Conservation (phyloP, 495 filamentous ascomycete species). For the Trichoderma erinaceum region DNA sequence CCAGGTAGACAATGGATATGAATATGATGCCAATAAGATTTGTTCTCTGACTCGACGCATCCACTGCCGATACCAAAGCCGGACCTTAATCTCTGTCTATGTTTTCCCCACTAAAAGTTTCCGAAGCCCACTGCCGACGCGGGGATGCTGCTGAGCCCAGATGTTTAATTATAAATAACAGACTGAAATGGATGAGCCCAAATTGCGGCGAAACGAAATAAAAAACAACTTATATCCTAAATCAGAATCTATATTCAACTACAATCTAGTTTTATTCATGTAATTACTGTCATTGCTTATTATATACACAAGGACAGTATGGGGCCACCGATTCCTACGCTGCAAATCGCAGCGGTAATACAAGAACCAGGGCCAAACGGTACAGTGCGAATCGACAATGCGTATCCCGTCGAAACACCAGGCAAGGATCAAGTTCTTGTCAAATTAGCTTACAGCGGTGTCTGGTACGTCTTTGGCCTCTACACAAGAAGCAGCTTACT, state of each 20-base stretch:
- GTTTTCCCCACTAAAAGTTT: background rate
- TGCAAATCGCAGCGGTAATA: slow-evolving; percentile 5
- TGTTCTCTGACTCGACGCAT: background rate
- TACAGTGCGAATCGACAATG: background rate
- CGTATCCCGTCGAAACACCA: background rate
- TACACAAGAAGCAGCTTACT: background rate
- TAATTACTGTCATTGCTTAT: too few species aligned
- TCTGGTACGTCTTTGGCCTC: background rate
- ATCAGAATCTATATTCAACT: too few species aligned
- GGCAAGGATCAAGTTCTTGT: slow-evolving; percentile 11
- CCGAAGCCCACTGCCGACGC: background rate
- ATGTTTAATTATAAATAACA: too few species aligned
- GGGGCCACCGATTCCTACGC: background rate
- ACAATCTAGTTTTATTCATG: too few species aligned
- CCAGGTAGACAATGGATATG: too few species aligned
- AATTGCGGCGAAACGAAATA: too few species aligned
- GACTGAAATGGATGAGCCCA: too few species aligned
- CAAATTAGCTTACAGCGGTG: slow-evolving; percentile 14
- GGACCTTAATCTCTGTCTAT: background rate
- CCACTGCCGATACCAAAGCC: background rate
- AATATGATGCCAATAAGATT: too few species aligned
- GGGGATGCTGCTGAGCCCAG: background rate
- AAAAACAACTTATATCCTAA: too few species aligned
- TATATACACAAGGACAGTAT: background rate
- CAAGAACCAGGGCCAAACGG: slow-evolving; percentile 1